A percentile compares a stretch with the other conserved stretches of the same genome.
These are phyloP conservation scores for Suhomyces panamericanus DNA, from an alignment of 1,139 yeast genomes.

Conservation along the genomic window DNA sequence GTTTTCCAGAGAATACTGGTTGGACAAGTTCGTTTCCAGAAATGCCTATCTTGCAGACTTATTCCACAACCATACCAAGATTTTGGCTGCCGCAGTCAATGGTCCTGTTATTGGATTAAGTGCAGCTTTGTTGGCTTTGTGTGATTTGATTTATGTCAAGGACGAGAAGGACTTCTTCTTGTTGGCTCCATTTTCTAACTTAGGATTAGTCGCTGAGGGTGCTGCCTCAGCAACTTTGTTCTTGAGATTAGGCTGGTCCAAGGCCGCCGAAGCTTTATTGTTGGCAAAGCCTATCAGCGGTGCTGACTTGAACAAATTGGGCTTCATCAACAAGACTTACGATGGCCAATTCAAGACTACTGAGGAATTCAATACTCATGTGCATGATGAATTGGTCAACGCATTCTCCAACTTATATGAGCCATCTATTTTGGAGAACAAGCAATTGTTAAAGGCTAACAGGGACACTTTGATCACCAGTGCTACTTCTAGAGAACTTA, in stretches of 20 bases:
- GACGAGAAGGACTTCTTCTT: slow-evolving; percentile 58
- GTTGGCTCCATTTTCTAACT: slow-evolving; percentile 76
- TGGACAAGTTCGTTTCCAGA: slow-evolving; percentile 61
- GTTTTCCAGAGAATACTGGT: slow-evolving; percentile 55
- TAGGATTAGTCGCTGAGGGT: slow-evolving; percentile 86
- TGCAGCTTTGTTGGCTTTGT: slow-evolving; percentile 70
- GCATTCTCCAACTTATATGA: slow-evolving; percentile 53
- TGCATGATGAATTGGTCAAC: slow-evolving; percentile 47
- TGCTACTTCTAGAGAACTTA: slow-evolving; percentile 65
- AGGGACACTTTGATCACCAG: slow-evolving; percentile 46
- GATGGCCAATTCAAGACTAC: slow-evolving; percentile 47
- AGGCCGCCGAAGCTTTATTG: slow-evolving; percentile 71
- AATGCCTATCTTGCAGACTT: slow-evolving; percentile 69
- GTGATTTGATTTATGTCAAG: slow-evolving; percentile 74
- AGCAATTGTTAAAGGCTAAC: slow-evolving; percentile 53
- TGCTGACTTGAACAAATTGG: slow-evolving; percentile 55
- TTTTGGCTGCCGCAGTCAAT: slow-evolving; percentile 73
- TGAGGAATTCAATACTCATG: slow-evolving; percentile 61
- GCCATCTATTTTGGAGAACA: slow-evolving; percentile 62
- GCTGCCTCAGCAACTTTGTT: slow-evolving; percentile 71
- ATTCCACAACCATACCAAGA: slow-evolving; percentile 70
- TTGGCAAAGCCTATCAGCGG: slow-evolving; percentile 68
- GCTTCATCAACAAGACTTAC: slow-evolving; percentile 57
- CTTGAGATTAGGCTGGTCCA: slow-evolving; percentile 69
- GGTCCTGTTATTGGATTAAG: slow-evolving; percentile 87